Percentiles rank a stretch among this genome's conserved stretches.
These are phyloP conservation scores for Mediolabrus comicus DNA, from an alignment of 108 stramenopile genomes.

Conservation along the genomic window DNA sequence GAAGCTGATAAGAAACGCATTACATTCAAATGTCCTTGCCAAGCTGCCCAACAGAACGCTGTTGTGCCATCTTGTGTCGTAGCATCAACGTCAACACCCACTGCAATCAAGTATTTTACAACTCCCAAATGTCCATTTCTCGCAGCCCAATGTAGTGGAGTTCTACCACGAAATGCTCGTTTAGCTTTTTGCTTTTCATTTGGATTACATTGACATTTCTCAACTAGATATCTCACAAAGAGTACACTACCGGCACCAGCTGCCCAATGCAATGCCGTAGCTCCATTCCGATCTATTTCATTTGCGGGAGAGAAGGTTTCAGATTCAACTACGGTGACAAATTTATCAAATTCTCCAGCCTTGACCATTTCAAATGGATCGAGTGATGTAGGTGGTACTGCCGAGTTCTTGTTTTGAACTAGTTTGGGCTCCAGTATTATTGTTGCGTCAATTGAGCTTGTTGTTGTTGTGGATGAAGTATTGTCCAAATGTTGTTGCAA, in stretches of 20 bases:
- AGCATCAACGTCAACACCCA: constrained; percentile 59
- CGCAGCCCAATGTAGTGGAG: constrained; percentile 82
- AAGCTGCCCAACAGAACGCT: constrained; percentile 85
- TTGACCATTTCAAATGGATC: constrained; percentile 47
- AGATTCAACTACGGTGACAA: constrained; percentile 20
- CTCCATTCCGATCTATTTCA: constrained; percentile 66
- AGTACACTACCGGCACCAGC: constrained; percentile 70
- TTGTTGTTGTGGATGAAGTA: neutral
- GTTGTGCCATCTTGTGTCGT: constrained; percentile 81
- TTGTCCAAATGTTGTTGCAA: neutral
- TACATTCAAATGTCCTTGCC: constrained; percentile 77
- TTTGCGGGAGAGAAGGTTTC: constrained; percentile 11
- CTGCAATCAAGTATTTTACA: constrained; percentile 58
- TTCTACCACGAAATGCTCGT: constrained; percentile 76
- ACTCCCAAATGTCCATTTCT: constrained; percentile 77
- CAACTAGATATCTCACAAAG: constrained; percentile 61
- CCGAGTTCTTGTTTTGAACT: neutral
- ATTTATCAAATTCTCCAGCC: constrained; percentile 22
- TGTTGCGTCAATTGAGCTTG: neutral
- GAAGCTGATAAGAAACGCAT: constrained; percentile 55
- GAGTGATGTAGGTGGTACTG: neutral
- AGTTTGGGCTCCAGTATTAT: neutral
- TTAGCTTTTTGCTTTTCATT: constrained; percentile 61
- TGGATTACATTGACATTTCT: constrained; percentile 59
- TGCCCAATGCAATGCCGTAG: constrained; percentile 72